Conservation (phyloP, 2,329 filamentous ascomycete species). For the Ophiostoma ips region DNA sequence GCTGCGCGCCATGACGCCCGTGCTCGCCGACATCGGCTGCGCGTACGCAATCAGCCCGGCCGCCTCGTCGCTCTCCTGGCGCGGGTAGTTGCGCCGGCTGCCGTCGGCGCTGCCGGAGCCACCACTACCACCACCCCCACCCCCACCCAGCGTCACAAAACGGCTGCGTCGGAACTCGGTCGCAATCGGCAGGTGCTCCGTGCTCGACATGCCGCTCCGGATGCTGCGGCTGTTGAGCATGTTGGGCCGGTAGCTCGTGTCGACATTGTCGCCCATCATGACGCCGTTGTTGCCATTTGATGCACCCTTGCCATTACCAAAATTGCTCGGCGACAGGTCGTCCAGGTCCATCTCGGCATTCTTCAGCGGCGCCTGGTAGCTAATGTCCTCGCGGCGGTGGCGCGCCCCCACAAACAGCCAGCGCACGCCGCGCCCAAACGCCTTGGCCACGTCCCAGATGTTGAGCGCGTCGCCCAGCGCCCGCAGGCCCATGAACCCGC, state of each 20-base stretch:
- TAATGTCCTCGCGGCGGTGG: conserved; percentile 38
- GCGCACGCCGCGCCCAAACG: conserved; percentile 59
- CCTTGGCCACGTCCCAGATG: conserved; percentile 71
- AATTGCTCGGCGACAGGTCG: conserved; percentile 17
- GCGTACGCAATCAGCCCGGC: conserved; percentile 23
- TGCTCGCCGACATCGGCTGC: conserved; percentile 19
- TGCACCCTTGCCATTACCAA: background rate
- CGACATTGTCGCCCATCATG: conserved; percentile 7
- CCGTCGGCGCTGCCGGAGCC: background rate
- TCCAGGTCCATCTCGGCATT: conserved; percentile 23
- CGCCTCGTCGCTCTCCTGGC: conserved; percentile 16
- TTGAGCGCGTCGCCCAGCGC: conserved; percentile 63
- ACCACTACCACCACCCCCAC: background rate
- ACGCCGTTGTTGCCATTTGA: background rate
- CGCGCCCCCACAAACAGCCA: conserved; percentile 70
- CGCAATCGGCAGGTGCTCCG: conserved; percentile 26
- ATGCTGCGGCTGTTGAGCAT: conserved; percentile 6
- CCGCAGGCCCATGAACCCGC: conserved; percentile 48
- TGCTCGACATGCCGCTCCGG: conserved; percentile 18
- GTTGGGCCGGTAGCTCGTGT: conserved; percentile 12
- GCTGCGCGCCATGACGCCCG: background rate
- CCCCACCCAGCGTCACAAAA: conserved; percentile 12
- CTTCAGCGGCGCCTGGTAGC: conserved; percentile 26
- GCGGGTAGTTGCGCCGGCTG: conserved; percentile 1
- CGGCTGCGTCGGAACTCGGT: conserved; percentile 23